Evolutionary conservation across 345 rosid genomes (phyloP), one percentile per base, ranked within the genome.

Genomic region (Sonneratia alba): DNA sequence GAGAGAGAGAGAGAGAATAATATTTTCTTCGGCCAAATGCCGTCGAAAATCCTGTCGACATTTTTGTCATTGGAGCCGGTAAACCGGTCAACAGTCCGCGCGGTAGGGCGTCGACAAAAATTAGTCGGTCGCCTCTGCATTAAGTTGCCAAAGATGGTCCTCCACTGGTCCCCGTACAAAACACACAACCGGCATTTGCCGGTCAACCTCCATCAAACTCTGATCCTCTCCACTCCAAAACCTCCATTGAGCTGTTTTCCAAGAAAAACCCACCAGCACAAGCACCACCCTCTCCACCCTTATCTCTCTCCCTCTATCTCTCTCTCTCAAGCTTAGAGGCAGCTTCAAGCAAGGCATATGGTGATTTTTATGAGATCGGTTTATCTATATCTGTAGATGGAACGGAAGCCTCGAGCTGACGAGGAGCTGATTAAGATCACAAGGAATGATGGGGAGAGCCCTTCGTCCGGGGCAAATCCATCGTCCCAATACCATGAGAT

Each of bases 111-210:
- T 68, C 81, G 87, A 47, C 74, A 69, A 65, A 36, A 75, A 73
- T 40, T 3, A 70, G 71, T 70, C 73, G 72, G 84, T 73, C 79
- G 77, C 19, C 27, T 36, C 70, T 40, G 64, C 80, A 89, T 72
- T 92, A 66, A 92, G 86, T 90, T 86, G 72, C 3, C 72, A 81
- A 74, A 32, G 49, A 84, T 87, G 88, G 75, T 86, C 81, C 71
- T 77, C 61, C 55, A 53, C 36, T 77, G 66, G 38, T 37, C 4
- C 4, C 55, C 76, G 79, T 80, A 85, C 81, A 76, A 51, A 1
- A 45, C 53, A 2, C 5, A 42, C 47, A 48, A 90, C 98, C 85
- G 91, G 84, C 82, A 84, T 61, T 24, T 84, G 90, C 69, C 96
- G 83, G 96, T 90, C 86, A 77, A 66, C 62, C 38, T 73, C 51